These are phyloP conservation scores for Dysphania ambrosioides DNA, from an alignment of 148 eudicot species.

Conservation along the genomic window DNA sequence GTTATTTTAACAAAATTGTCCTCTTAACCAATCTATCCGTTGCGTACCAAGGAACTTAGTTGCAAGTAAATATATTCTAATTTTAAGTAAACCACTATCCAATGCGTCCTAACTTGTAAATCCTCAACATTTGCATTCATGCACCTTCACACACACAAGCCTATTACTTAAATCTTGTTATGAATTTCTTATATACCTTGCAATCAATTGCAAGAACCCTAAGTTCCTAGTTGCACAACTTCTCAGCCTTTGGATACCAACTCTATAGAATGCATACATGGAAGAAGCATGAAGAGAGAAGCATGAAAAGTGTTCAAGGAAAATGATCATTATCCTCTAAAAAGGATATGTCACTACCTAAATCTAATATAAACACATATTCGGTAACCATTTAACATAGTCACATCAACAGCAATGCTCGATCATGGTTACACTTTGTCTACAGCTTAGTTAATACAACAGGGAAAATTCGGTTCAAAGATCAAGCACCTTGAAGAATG, in stretches of 20 bases:
- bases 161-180: no score
- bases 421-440: background rate
- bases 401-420: background rate
- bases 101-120: no score
- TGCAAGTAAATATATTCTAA: no score
- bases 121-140: no score
- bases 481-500: constrained; percentile 10
- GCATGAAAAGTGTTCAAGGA: background rate
- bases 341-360: background rate
- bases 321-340: no score
- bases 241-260: background rate
- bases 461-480: background rate
- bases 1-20: no score
- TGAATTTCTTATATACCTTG: background rate
- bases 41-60: no score
- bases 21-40: no score
- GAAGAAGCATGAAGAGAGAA: no score
- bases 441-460: background rate
- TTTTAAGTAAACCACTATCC: no score
- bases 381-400: background rate
- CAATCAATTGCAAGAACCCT: no score
- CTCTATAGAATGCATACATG: background rate
- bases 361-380: background rate
- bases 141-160: no score
- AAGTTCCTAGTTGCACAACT: background rate